Base-by-base conservation (phyloP, 2,329 filamentous ascomycete species). In the Aureobasidium lini region DNA sequence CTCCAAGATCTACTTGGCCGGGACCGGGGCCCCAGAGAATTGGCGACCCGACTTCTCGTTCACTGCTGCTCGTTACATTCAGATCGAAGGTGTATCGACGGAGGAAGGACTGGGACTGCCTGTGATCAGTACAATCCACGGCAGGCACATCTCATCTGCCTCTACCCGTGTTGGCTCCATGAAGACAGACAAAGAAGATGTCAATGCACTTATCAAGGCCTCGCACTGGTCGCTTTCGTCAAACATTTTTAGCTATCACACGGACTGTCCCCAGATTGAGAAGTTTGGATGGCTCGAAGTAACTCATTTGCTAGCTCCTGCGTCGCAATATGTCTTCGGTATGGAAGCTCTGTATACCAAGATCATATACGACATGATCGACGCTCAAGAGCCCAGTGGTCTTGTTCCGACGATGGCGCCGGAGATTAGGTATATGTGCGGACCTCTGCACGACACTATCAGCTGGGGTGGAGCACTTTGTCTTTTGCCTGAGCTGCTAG, bases 201-300 rank as follows among this genome's bases (percentile, higher is more conserved):
- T 72, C 32, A 76, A 76, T 48, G 66, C 69, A n/a, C 62, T 76
- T 1, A 72, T 76, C 47, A 75, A 75, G 23, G 75, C 75, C 37
- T 75, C 73, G 43, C 73, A 77, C 60, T 78, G 76, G 75, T 73
- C 75, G 1, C 77, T 77, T 49, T 70, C 68, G 40, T 72, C 69
- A 47, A 76, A 76, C 62, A 66, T 76, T 15, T 76, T 76, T 62
- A 76, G 73, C 57, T 79, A 78, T 64, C 77, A 79, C 61, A 79
- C 77, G 2, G 76, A 79, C 62, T 77, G 75, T 59, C 75, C 74
- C 6, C 42, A 61, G 46, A 75, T 77, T 36, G 75, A 79, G 63
- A 79, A 79, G 60, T 79, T 79, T 43, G 76, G 74, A 0, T 79
- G 77, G 76, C 70, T 78, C 0, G 77, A 79, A 64, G 76, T 78